Percentiles rank a stretch among this genome's conserved stretches.
phyloP scores from a whole-genome alignment of 768 basidiomycete species.

The Rhodosporidiobolus odoratus region DNA sequence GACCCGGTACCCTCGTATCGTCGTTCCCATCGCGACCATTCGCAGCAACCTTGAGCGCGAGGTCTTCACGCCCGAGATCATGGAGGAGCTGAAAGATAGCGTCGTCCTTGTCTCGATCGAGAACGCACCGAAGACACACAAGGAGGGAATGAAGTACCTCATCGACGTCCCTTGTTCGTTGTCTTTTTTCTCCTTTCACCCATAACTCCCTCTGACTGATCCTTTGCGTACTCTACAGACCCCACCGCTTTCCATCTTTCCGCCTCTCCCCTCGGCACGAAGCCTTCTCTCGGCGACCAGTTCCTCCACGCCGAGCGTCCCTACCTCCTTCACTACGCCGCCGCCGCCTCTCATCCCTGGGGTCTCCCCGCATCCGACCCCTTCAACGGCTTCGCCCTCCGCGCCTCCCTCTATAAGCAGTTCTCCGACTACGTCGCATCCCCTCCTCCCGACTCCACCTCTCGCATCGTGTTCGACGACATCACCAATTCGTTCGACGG shows the following conservation, averaged over 20 bases:
- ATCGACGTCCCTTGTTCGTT: conserved; percentile 36
- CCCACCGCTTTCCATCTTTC: conserved; percentile 37
- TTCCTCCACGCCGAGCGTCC: conserved; percentile 28
- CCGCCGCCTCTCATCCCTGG: conserved; percentile 34
- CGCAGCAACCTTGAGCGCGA: conserved; percentile 23
- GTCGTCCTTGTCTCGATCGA: conserved; percentile 34
- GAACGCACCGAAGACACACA: conserved; percentile 24
- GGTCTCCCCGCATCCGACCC: conserved; percentile 32
- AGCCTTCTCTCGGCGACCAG: conserved; percentile 17
- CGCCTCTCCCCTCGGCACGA: not conserved
- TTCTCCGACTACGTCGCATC: conserved; percentile 11
- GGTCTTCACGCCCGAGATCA: conserved; percentile 22
- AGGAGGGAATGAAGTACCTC: conserved; percentile 32
- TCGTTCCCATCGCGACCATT: conserved; percentile 23
- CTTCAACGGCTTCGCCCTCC: conserved; percentile 39
- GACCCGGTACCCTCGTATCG: conserved; percentile 33
- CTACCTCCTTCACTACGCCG: conserved; percentile 37
- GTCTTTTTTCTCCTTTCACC: not conserved
- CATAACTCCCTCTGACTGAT: not conserved
- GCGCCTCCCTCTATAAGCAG: conserved; percentile 19
- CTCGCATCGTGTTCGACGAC: conserved; percentile 32
- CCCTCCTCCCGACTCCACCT: not conserved
- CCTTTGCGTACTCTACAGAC: conserved; percentile 16
- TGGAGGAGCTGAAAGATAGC: conserved; percentile 28
- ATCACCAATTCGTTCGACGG: conserved; percentile 30